A percentile compares a stretch with the other conserved stretches of the same genome.
phyloP scores from a whole-genome alignment of 148 eudicot genomes.

The Bassia scoparia region DNA sequence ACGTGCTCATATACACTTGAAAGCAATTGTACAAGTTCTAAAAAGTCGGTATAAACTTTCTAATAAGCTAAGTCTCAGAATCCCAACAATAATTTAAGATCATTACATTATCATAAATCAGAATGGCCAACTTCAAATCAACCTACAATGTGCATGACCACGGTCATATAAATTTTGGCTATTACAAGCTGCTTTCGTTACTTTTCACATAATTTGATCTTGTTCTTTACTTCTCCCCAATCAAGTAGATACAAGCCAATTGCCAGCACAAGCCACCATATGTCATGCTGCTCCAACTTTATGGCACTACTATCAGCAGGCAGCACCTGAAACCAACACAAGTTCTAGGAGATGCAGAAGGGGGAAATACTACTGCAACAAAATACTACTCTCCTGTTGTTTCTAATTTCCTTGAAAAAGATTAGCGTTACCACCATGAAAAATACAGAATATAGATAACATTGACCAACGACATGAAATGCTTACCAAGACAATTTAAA shows the following conservation, averaged over 20 bases:
- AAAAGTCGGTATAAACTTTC: neutral
- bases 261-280: neutral
- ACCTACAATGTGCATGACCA: conserved; percentile 13
- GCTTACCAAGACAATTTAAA: conserved; percentile 19
- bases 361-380: neutral
- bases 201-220: neutral
- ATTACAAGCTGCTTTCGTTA: neutral
- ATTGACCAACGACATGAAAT: neutral
- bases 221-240: neutral
- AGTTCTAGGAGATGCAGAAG: neutral
- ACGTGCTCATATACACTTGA: neutral
- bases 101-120: too few species aligned
- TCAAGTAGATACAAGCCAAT: conserved; percentile 10
- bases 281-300: neutral
- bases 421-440: neutral
- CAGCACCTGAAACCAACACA: conserved; percentile 23
- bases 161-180: conserved; percentile 8
- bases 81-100: neutral
- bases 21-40: neutral
- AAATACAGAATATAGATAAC: neutral
- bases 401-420: neutral
- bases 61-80: neutral
- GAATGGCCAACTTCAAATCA: conserved; percentile 10
- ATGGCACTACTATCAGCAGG: neutral
- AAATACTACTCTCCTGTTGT: neutral